A percentile compares a stretch with the other conserved stretches of the same genome.
Evolutionary conservation across 345 rosid species (phyloP).

Genomic region (Geranium rotundifolium): DNA sequence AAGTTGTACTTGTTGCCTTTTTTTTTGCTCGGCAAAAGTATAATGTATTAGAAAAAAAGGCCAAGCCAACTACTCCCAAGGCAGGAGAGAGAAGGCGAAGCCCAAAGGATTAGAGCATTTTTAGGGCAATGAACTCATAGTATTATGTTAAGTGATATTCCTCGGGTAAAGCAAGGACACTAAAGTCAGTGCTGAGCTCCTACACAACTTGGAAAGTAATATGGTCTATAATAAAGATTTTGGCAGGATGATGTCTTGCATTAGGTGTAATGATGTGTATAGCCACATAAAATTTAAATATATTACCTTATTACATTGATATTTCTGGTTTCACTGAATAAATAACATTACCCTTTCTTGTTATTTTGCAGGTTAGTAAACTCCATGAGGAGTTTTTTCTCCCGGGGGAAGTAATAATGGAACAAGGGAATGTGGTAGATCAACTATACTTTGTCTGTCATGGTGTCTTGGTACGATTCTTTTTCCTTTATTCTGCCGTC

Average conservation of each 20-base stretch:
- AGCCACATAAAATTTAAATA: constrained; percentile 4
- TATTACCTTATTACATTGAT: not conserved
- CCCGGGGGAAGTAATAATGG: constrained; percentile 90
- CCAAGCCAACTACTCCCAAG: too few relatives aligned
- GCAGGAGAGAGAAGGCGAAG: too few relatives aligned
- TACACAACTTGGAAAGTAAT: too few relatives aligned
- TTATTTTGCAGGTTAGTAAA: constrained; percentile 43
- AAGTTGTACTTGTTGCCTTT: constrained; percentile 18
- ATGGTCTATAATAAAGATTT: too few relatives aligned
- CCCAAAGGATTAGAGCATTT: too few relatives aligned
- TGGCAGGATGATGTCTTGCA: too few relatives aligned
- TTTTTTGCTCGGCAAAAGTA: too few relatives aligned
- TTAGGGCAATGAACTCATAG: too few relatives aligned
- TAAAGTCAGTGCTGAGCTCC: too few relatives aligned
- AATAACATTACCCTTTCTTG: not conserved
- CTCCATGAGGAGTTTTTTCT: constrained; percentile 96
- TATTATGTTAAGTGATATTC: too few relatives aligned
- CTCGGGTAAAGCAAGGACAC: too few relatives aligned
- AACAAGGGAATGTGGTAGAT: constrained; percentile 84
- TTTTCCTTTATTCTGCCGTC: constrained; percentile 2
- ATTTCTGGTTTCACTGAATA: not conserved
- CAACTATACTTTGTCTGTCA: constrained; percentile 87
- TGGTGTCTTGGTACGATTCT: constrained; percentile 60
- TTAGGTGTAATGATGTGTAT: not conserved
- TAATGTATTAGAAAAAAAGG: too few relatives aligned